Base-by-base conservation (phyloP, 225 moss, liverwort and hornwort species). In the Rhytidiadelphus loreus region DNA sequence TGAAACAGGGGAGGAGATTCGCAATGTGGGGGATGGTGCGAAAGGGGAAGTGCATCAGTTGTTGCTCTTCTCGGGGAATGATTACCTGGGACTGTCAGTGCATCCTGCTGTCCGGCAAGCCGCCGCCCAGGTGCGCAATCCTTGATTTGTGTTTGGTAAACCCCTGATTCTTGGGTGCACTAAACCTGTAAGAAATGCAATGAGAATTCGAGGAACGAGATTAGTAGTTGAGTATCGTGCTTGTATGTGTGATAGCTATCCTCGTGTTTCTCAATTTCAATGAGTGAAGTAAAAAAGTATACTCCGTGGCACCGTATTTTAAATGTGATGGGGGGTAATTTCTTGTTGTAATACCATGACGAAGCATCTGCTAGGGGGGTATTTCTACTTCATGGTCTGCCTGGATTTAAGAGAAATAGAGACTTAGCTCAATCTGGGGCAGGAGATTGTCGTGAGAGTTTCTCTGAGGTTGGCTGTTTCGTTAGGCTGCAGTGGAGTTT, bases 51-150 rank as follows among this genome's bases (percentile, higher is more conserved):
- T 77, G 76, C 97, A 95, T 70, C 95, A 96, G 90, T 48, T 99
- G 92, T 90, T 96, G 79, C 90, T 97, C 30, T 99, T 99, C 89
- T 99, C 99, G 24, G 97, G 96, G 75, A 99, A 99, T 82, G 99
- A 99, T 89, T 99, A 99, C 87, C 93, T 99, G 71, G 96, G 96
- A 56, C 81, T 99, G 69, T 96, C 99, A 35, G 94, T 94, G 29
- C 99, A 99, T 92, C 99, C 99, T 41, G 92, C 96, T 83, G 96
- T 99, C 83, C 96, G 99, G 55, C 88, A 85, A 81, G 96, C 97
- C 65, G 97, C 96, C 59, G 96, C 97, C 50, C 93, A 95, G 94
- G 98, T 96, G 88, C 84, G 58, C 58, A 50, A 71, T 83, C n/a
- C 76, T 56, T 58, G 70, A 66, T 15, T 61, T 79, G 65, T 77